phyloP scores from a whole-genome alignment of 1,284 basidiomycete species.

The Tylopilus sp. region DNA sequence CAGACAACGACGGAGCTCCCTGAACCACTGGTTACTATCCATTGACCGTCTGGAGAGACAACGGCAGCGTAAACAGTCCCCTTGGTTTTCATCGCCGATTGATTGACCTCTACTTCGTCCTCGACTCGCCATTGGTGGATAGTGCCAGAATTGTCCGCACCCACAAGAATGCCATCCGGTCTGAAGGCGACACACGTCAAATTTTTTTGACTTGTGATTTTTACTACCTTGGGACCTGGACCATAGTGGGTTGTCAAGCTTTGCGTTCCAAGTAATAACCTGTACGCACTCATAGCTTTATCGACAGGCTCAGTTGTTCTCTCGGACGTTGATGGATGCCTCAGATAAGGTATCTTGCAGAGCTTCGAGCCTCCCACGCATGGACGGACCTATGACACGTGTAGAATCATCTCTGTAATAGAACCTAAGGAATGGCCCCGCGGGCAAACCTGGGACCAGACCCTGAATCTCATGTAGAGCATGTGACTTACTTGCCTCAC shows the following conservation, averaged over 20 bases:
- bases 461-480: no score
- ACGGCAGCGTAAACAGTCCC: background rate
- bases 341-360: no score
- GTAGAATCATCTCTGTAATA: no score
- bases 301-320: no score
- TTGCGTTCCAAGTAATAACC: background rate
- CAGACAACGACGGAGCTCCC: constrained; percentile 3
- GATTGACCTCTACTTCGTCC: background rate
- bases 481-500: no score
- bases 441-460: no score
- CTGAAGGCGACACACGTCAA: background rate
- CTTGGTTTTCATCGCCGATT: background rate
- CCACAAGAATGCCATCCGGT: background rate
- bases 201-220: background rate
- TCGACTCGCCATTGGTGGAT: background rate
- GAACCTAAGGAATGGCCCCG: no score
- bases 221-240: background rate
- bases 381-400: no score
- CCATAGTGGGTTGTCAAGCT: background rate
- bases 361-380: no score
- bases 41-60: constrained; percentile 8
- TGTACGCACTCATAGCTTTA: background rate
- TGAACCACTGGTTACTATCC: constrained; percentile 5
- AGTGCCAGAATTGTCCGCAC: background rate
- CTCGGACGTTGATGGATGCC: no score